Base-by-base conservation (phyloP, 805 yeast species). In the Sugiyamaella mastotermitis region DNA sequence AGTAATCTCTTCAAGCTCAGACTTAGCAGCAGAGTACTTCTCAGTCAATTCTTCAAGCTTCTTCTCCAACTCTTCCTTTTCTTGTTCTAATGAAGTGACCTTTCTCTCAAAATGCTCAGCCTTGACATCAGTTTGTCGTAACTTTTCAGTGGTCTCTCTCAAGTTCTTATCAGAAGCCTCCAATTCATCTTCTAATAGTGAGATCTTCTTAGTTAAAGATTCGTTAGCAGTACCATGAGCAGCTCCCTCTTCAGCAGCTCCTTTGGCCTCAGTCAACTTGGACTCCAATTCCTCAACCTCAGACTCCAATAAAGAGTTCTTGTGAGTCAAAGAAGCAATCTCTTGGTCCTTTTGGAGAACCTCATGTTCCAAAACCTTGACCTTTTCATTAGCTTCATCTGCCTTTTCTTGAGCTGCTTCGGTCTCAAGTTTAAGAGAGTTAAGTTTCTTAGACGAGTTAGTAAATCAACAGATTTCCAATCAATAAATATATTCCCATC, bases 401-500 rank as follows among this genome's bases (percentile, higher is more conserved):
- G 92, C 80, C 72, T 87, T 85, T 64, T 86, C 96, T 71, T 90
- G 96, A 86, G 98, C 94, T 55, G 81, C 72, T 71, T 92, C 98
- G 51, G 95, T 90, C 62, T 92, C 97, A 56, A 84, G 72, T 69
- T 90, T 88, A 65, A 92, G 78, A 66, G 79, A 79, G 73, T 71
- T 80, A 69, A 87, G 71, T 76, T 86, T 87, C 94, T 84, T 48
- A 10, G n/a, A 10, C 26, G n/a, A 23, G 10, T 10, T 23, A n/a
- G n/a, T n/a, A n/a, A n/a, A n/a, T n/a, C n/a, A n/a, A n/a, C n/a
- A n/a, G n/a, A n/a, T n/a, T n/a, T n/a, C n/a, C n/a, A n/a, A n/a
- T n/a, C n/a, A n/a, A n/a, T 23, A 23, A n/a, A 23, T 23, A 10
- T 23, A 10, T 5, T 27, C 30, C 10, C 30, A 9, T 27, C 8